Evolutionary conservation across 192 early-diverging fungal genomes (phyloP), one percentile per base, ranked within the genome.

Genomic region (Dimargaris cristalligena): DNA sequence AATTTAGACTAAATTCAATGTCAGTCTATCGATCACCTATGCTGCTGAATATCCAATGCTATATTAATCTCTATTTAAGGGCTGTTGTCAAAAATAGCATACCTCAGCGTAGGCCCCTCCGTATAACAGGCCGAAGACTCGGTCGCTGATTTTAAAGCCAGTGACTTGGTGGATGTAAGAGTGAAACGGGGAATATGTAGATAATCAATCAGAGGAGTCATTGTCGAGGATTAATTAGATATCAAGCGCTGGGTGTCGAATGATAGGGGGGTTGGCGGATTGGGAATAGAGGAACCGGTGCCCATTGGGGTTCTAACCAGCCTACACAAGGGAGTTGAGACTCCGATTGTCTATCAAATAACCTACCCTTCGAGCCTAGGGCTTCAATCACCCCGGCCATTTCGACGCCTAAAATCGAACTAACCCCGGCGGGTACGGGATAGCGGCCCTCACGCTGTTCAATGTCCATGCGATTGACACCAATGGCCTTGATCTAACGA

Each of bases 51-150:
- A n/a, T n/a, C n/a, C n/a, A n/a, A n/a, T n/a, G n/a, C n/a, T n/a
- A n/a, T n/a, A n/a, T n/a, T n/a, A n/a, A n/a, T n/a, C n/a, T n/a
- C n/a, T 18, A 3, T 22, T 22, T 54, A 16, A 63, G 46, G 4
- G 23, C 29, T 31, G n/a, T 4, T 44, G 3, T 34, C 20, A 16
- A n/a, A n/a, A n/a, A n/a, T n/a, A n/a, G n/a, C 52, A 20, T 66
- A 74, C 72, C 65, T 82, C 74, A 16, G 85, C 85, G 67, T 90
- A 90, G 16, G 74, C 84, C 14, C 88, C 88, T 33, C 88, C 88
- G 38, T 63, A 64, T 56, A 85, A 75, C 34, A 90, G 76, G 20
- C 83, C 84, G 69, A 86, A 87, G 3, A 87, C 81, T 8, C 57
- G 41, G 60, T 90, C 88, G 22, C 86, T 85, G 1, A 64, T 60